A percentile compares a stretch with the other conserved stretches of the same genome.
Conservation (phyloP, 495 filamentous ascomycete genomes). For the Staphylotrichum longicolle region DNA sequence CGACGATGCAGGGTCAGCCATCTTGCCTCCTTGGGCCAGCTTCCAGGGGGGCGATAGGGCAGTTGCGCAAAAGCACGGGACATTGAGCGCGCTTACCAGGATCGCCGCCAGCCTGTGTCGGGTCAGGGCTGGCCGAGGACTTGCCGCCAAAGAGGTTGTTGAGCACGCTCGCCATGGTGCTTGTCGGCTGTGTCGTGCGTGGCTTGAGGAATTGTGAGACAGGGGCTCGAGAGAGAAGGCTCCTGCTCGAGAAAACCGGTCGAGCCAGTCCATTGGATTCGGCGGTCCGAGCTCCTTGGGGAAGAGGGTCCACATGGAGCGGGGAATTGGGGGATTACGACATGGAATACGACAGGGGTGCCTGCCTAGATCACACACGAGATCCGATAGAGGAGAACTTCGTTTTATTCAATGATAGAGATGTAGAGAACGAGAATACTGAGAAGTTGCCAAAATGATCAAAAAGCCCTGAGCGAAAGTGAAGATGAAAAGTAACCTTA, state of each 20-base stretch:
- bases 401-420: neutral
- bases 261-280: conserved; percentile 6
- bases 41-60: no score
- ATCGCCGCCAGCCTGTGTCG: conserved; percentile 47
- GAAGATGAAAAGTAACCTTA: no score
- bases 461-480: no score
- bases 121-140: conserved; percentile 47
- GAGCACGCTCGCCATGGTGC: conserved; percentile 64
- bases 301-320: neutral
- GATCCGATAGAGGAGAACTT: no score
- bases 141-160: conserved; percentile 67
- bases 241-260: conserved; percentile 1
- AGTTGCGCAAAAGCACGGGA: no score
- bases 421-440: neutral
- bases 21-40: no score
- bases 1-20: neutral
- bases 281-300: neutral
- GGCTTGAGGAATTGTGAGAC: conserved; percentile 7
- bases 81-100: conserved; percentile 52
- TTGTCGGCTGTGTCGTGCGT: conserved; percentile 11
- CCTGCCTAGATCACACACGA: no score
- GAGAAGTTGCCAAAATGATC: no score
- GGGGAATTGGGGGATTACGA: conserved; percentile 6
- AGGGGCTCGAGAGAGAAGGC: neutral
- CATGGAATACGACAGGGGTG: neutral